Base-by-base conservation (phyloP, 352 stramenopile species). In the Pythium utonaiense region DNA sequence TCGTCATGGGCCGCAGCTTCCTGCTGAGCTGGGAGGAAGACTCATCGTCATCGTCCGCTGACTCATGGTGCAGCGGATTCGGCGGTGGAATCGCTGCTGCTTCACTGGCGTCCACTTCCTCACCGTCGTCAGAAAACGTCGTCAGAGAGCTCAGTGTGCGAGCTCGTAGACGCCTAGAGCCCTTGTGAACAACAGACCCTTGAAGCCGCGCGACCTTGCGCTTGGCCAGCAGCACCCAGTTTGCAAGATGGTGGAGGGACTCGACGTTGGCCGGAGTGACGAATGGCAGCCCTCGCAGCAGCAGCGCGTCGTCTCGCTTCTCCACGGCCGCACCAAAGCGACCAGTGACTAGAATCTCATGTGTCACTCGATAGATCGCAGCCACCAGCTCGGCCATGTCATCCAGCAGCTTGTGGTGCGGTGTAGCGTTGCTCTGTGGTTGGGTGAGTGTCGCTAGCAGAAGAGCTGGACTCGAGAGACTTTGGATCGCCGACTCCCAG, bases 181-280 rank as follows among this genome's bases (percentile, higher is more conserved):
- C 62, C 30, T 77, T 51, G 53, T 72, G 42, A 42, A 74, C 60
- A 12, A 62, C 70, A 5, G 69, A 76, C 22, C 71, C 63, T 53
- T 88, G 70, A 19, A 91, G 69, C 16, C 77, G 76, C 36, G 74
- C 72, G 38, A 87, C 69, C 62, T 91, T 88, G 34, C 82, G 82
- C 52, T 89, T 89, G 17, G 80, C 82, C 9, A 94, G 62, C 22
- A 92, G 55, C 14, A 92, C 79, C 84, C 84, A 94, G 53, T 91
- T 91, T 17, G 79, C 78, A 24, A 96, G 66, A 62, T 93, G 78
- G 14, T 84, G 73, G 24, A 92, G 64, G 34, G 74, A 72, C 42
- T 93, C 84, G n/a, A 94, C 51, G 54, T 92, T 96, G 6, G 84
- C 76, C 0, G 73, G 64, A 22, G 78, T 88, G 16, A 78, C 49